Base-by-base conservation (phyloP, 169 alveolate genomes). In the Plasmodium reichenowi region DNA sequence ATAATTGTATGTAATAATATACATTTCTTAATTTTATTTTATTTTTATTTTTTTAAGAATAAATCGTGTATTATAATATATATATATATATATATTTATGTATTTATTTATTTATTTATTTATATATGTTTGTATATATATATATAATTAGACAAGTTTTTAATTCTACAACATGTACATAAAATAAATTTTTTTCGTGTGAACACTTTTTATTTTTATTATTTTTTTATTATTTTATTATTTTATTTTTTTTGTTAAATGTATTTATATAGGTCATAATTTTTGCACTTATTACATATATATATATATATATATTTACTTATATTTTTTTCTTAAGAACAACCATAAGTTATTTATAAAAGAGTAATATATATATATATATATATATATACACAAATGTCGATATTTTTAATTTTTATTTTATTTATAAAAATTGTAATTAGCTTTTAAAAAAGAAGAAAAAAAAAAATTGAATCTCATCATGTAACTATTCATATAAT, bases 351-450 rank as follows among this genome's bases (percentile, higher is more conserved):
- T 6, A 17, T 20, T 17, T 62, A 22, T 62, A 62, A 62, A 38
- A 38, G 10, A 6, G n/a, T 0, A 62, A 62, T 20, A 20, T 20
- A 20, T 20, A 20, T 20, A 62, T 0, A 22, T 10, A 22, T 59
- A 59, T 15, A 9, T 22, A 62, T 38, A 38, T 38, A 5, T 38
- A 38, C 7, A 38, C 5, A 5, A 38, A 0, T 38, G 9, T 38
- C 5, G 47, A 43, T 7, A 24, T 15, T 62, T 62, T 62, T 5
- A 62, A 62, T 62, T 62, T 62, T 62, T 62, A 62, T 62, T 22
- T 62, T 62, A 62, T 62, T 62, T 62, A 62, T 62, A 62, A 62
- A 62, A 62, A 62, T 62, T 62, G 22, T 20, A 20, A 62, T 62
- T 62, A 38, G 47, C 47, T 62, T 62, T 7, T 20, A 62, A 62